Evolutionary conservation across 257 asterid species (phyloP), one percentile per base, ranked within the genome.

Genomic region (Scutellaria barbata): DNA sequence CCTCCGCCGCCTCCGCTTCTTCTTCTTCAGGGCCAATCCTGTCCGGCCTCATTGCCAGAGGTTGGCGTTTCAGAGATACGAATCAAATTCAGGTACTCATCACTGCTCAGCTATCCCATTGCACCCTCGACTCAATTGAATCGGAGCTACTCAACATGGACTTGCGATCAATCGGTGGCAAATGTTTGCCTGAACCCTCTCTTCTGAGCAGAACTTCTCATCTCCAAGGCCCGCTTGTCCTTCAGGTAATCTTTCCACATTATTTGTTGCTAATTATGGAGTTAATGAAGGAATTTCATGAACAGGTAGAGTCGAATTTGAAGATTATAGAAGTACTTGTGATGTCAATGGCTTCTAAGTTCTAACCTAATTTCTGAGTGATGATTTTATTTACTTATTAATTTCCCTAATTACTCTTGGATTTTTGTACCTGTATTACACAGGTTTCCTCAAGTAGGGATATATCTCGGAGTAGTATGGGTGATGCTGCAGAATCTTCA

Each of bases 121-220:
- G 65, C 77, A 80, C 89, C 54, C 85, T 86, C 22, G 89, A 77
- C 78, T 82, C 90, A 12, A 53, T 86, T 57, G 95, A 91, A 78
- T 87, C 90, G 1, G 90, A 83, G 77, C 90, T 91, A 48, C 48
- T 89, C 80, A 86, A 89, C 77, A 72, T 76, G 81, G 95, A 91
- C 76, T 67, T 87, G 73, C 85, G 92, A 68, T 87, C 90, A 20
- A 78, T 89, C 50, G 97, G 97, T 25, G 96, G 88, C 10, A 89
- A 85, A 63, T 83, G 87, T 7, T 83, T 89, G 74, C 96, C 97
- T 7, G 88, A 84, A 2, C 75, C 88, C 72, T 79, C 90, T 69
- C 42, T 77, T 80, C 79, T 87, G 17, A 71, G 83, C 53, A 87
- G 80, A 80, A 68, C 79, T 16, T 73, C 96, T 75, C 90, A 81